Base-by-base conservation (phyloP, 106 monocot genomes). In the Dactylorhiza incarnata region DNA sequence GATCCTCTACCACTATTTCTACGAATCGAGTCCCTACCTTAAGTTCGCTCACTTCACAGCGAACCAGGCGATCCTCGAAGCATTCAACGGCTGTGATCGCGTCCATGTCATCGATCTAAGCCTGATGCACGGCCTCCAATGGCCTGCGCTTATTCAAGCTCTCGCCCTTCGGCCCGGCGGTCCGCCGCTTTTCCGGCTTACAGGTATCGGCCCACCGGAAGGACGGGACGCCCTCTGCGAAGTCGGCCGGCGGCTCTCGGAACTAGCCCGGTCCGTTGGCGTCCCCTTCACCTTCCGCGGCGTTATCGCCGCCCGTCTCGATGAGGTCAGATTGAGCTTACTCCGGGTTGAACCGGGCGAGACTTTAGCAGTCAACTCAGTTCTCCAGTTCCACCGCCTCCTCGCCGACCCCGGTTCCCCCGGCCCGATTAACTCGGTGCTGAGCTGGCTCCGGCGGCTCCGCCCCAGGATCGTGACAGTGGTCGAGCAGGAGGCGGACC, bases 1-100 rank as follows among this genome's bases (percentile, higher is more conserved):
- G 73, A 63, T 84, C 45, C 71, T 87, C 47, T 81, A 87, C 67
- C 77, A 83, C 74, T 67, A 81, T 5, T 91, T 82, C 82, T 87
- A 91, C 75, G 91, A 91, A 74, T 78, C 85, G 10, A 71, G 80
- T 77, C 91, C 91, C 7, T 87, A 87, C 73, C 77, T 91, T 66
- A 91, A 87, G 78, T 91, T 91, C 82, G 87, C 85, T 50, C 87
- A 91, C 87, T 87, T 87, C 87, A 87, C 84, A 11, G 91, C 91
- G 23, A 91, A 91, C 78, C 85, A 85, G 68, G 91, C 91, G 47
- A 91, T 91, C 53, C 80, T 91, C 9, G 87, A 91, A 37, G 87
- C 91, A 45, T 84, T 91, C 83, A 75, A 78, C 49, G 87, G 85
- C 46, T 78, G 79, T 59, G 75, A 81, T 68, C 69, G 79, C 47